Evolutionary conservation across 164 flowering plant genomes (phyloP).

Genomic region (Aristolochia contorta): DNA sequence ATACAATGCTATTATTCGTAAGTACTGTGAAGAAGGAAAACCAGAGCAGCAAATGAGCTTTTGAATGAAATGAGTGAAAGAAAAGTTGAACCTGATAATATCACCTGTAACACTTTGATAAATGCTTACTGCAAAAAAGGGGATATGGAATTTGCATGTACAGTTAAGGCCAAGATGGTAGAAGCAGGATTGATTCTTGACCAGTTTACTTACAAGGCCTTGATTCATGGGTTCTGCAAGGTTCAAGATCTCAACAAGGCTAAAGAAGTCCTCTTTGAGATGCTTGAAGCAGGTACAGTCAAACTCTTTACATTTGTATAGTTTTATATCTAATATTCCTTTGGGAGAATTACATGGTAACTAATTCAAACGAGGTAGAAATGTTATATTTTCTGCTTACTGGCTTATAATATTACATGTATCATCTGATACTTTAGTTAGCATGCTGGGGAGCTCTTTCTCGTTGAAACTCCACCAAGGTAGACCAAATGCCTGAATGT

Average conservation of each 20-base stretch:
- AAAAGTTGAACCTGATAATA: conserved; percentile 66
- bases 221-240: conserved; percentile 87
- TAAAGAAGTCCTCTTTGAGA: conserved; percentile 52
- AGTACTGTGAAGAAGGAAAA: conserved; percentile 72
- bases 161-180: conserved; percentile 61
- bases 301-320: neutral
- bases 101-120: conserved; percentile 88
- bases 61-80: conserved; percentile 71
- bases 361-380: no score
- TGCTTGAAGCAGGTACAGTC: conserved; percentile 45
- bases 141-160: conserved; percentile 68
- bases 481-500: no score
- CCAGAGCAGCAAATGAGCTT: conserved; percentile 59
- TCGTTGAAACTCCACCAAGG: neutral
- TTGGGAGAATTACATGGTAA: neutral
- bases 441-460: neutral
- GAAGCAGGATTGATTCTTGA: conserved; percentile 58
- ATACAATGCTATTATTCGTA: conserved; percentile 70
- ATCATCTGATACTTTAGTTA: neutral
- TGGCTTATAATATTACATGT: no score
- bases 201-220: conserved; percentile 62
- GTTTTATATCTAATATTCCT: neutral
- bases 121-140: conserved; percentile 90
- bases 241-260: conserved; percentile 48
- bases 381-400: no score